Base-by-base conservation (phyloP, 306 rosid genomes). In the Inga laurina region DNA sequence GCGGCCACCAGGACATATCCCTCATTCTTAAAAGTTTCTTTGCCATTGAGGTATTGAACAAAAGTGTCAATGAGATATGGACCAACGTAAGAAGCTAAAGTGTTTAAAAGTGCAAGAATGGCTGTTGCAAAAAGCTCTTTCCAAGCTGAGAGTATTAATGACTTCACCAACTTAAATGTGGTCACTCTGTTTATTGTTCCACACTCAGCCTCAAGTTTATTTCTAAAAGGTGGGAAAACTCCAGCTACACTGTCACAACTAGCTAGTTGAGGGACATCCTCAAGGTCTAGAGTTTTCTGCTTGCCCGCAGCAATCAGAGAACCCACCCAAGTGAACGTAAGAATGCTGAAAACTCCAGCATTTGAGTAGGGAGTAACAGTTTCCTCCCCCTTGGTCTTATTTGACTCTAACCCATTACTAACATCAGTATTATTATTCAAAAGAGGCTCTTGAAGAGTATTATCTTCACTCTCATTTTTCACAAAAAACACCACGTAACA, bases 81-180 rank as follows among this genome's bases (percentile, higher is more conserved):
- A 64, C 92, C 90, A 76, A 89, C 90, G 73, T 89, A 89, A 80
- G 89, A 83, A 78, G 92, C 90, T 79, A 87, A 22, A 3, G 89
- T 75, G 51, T 79, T 48, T 10, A 76, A 1, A 3, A 83, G 9
- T 39, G 56, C 85, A 65, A 83, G 74, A 75, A 84, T 12, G 27
- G 56, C 90, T 2, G 89, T 85, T 49, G 80, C 70, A 44, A 87
- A 76, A 83, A 89, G 79, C 72, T 87, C 90, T 72, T 83, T 87
- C 92, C 89, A 81, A 1, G 78, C 88, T 21, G 86, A 81, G 72
- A 75, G 13, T 4, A 87, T 1, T 8, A 89, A 65, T 15, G 69
- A 46, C 85, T 85, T 87, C 57, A 49, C 86, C 27, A 89, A 74
- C 86, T 85, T 89, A 54, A 87, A 48, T 59, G 89, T 85, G 72